Evolutionary conservation across 495 filamentous ascomycete species (phyloP), one percentile per base, ranked within the genome.

Genomic region (Tetracladium marchalianum): DNA sequence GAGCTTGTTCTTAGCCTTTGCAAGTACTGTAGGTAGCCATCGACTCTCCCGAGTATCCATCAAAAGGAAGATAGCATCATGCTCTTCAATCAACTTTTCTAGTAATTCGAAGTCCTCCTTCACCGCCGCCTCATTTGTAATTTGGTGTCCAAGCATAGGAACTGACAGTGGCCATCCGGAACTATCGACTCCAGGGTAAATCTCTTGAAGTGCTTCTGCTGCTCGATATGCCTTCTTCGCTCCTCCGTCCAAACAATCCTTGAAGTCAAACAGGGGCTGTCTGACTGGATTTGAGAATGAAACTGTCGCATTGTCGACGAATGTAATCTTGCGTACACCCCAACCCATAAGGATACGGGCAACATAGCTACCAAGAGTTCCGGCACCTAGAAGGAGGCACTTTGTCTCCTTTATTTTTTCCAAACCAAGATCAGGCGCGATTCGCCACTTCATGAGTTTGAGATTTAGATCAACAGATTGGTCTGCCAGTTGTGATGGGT

Each of bases 21-120:
- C 92, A 85, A 98, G 96, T 8, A 98, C 79, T 0, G 90, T 97
- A n/a, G 92, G 92, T 40, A 98, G 65, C 92, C 92, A 98, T 50
- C 92, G 72, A 38, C 84, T 90, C 63, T 98, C 92, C 46, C 92
- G 74, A 6, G 88, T 94, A 53, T 98, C 92, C 90, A 96, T 95
- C 4, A 98, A 73, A 31, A 98, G 72, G 62, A 98, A 97, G 15
- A 97, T 81, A 19, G 74, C 90, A 62, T 98, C 92, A 57, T 98
- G 92, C 11, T 82, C 75, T 52, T 94, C 77, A 45, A 98, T 80
- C 5, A 98, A 63, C 38, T 73, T 65, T 48, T 83, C 71, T 5
- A 98, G 69, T 33, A 71, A 74, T 46, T 84, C 77, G 54, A 87
- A 98, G 34, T 96, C 86, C 0, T 63, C 63, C 57, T 77, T 80